phyloP scores from a whole-genome alignment of 768 basidiomycete genomes.

The Serendipita vermifera region DNA sequence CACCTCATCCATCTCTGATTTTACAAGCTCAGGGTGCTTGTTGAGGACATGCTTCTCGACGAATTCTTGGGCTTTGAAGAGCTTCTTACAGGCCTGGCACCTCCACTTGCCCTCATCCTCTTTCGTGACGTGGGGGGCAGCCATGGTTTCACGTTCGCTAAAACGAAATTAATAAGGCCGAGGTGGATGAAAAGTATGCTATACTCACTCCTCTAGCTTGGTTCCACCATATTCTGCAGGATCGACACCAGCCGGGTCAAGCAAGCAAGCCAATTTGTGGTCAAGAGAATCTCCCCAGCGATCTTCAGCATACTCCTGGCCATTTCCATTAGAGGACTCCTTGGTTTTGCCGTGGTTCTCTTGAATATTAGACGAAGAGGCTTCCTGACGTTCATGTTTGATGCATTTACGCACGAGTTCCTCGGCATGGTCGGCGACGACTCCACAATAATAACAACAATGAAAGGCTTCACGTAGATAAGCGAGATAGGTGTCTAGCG shows the following conservation, averaged over 20 bases:
- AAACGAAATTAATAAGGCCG: constrained; percentile 13
- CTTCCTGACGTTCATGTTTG: constrained; percentile 66
- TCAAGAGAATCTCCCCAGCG: constrained; percentile 87
- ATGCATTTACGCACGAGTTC: constrained; percentile 92
- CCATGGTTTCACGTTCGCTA: constrained; percentile 71
- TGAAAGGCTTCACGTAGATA: constrained; percentile 87
- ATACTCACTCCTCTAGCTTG: constrained; percentile 70
- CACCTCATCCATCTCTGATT: constrained; percentile 66
- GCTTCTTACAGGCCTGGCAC: constrained; percentile 91
- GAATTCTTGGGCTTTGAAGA: constrained; percentile 95
- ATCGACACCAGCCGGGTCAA: constrained; percentile 68
- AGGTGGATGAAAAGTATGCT: too few relatives aligned
- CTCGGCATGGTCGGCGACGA: constrained; percentile 84
- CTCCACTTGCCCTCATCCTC: constrained; percentile 96
- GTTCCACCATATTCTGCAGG: constrained; percentile 82
- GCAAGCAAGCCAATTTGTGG: constrained; percentile 66
- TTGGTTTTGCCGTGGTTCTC: constrained; percentile 44
- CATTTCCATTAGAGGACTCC: constrained; percentile 31
- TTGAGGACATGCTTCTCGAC: constrained; percentile 95
- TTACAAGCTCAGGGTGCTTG: constrained; percentile 82
- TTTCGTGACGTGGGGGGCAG: constrained; percentile 74
- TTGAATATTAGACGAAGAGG: constrained; percentile 25
- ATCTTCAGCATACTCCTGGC: constrained; percentile 48
- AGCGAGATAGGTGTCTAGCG: constrained; percentile 84
- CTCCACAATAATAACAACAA: constrained; percentile 96